Conservation (phyloP, 2,329 filamentous ascomycete species). For the Pseudogymnoascus sp. region DNA sequence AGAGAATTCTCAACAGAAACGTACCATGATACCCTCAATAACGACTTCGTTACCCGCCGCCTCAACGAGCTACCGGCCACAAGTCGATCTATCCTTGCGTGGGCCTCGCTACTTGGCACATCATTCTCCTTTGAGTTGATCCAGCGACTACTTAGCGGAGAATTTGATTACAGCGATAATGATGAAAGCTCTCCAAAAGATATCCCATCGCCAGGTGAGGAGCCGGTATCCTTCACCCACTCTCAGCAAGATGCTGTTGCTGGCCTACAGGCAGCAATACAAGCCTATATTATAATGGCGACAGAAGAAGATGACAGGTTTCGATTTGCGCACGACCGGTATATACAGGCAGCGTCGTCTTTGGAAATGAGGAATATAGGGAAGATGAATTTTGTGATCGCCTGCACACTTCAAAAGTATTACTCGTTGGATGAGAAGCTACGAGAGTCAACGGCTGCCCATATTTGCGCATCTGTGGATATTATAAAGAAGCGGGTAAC, state of each 20-base stretch:
- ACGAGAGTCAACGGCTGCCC: slow-evolving; percentile 67
- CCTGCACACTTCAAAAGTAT: slow-evolving; percentile 71
- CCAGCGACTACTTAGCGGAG: slow-evolving; percentile 66
- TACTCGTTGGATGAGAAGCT: slow-evolving; percentile 52
- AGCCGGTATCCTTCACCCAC: slow-evolving; percentile 34
- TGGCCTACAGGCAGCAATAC: slow-evolving; percentile 75
- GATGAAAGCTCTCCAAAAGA: slow-evolving; percentile 29
- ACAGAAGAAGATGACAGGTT: slow-evolving; percentile 82
- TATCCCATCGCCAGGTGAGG: slow-evolving; percentile 29
- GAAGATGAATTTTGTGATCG: slow-evolving; percentile 88
- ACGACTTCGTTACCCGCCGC: slow-evolving; percentile 71
- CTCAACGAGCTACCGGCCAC: slow-evolving; percentile 67
- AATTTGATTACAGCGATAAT: slow-evolving; percentile 55
- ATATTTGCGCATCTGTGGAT: slow-evolving; percentile 70
- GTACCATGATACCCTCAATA: slow-evolving; percentile 72
- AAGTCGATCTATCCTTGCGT: slow-evolving; percentile 72
- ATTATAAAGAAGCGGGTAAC: slow-evolving; percentile 62
- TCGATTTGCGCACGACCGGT: slow-evolving; percentile 81
- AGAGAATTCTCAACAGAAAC: slow-evolving; percentile 73
- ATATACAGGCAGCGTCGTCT: slow-evolving; percentile 65
- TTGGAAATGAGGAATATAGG: slow-evolving; percentile 61
- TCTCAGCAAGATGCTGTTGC: slow-evolving; percentile 62
- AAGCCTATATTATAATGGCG: slow-evolving; percentile 72
- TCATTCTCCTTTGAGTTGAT: slow-evolving; percentile 79
- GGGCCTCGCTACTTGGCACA: slow-evolving; percentile 76